Evolutionary conservation across 2,329 filamentous ascomycete genomes (phyloP), one percentile per base, ranked within the genome.

Genomic region (Neofusicoccum parvum): DNA sequence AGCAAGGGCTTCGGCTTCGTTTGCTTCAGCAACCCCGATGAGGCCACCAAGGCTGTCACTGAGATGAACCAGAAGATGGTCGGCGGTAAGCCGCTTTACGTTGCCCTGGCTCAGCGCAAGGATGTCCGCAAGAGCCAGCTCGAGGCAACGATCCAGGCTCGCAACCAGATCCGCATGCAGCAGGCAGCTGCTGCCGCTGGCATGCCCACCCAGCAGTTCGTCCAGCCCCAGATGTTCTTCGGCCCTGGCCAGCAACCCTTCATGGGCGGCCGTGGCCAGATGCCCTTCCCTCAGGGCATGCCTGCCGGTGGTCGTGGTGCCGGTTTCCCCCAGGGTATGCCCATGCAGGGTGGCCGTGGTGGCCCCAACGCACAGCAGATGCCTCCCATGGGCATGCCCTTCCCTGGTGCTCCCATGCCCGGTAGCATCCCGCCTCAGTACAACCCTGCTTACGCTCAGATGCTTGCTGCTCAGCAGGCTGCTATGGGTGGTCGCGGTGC

Each of bases 51-150:
- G 88, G 95, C 95, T 70, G 94, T 99, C 70, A 93, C 94, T 68
- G 95, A 99, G 82, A 97, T 98, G 92, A 99, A 99, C 86, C 94
- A 98, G 86, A 93, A 95, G 81, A 99, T 99, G 95, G 86, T 98
- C 72, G 91, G 94, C 80, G 88, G 87, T 83, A 99, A 99, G 89
- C 95, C 95, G 66, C 87, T 99, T 68, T 99, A 99, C 78, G 95
- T 99, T 75, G 95, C 95, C 73, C 88, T 99, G 70, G 95, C 95
- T 70, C 95, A 99, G 87, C 94, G 95, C 83, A 99, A 99, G 89
- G 95, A 99, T 82, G 94, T 99, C 75, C 94, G 95, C 82, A 97
- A 97, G 88, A 97, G 89, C 85, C 95, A 98, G 78, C 92, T 99
- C 73, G 95, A 99, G 86, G 94, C 94, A 75, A 97, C 92, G 82